A percentile compares a stretch with the other conserved stretches of the same genome.
Evolutionary conservation across 2,329 filamentous ascomycete species (phyloP).

Genomic region (Epichloe brachyelytri): DNA sequence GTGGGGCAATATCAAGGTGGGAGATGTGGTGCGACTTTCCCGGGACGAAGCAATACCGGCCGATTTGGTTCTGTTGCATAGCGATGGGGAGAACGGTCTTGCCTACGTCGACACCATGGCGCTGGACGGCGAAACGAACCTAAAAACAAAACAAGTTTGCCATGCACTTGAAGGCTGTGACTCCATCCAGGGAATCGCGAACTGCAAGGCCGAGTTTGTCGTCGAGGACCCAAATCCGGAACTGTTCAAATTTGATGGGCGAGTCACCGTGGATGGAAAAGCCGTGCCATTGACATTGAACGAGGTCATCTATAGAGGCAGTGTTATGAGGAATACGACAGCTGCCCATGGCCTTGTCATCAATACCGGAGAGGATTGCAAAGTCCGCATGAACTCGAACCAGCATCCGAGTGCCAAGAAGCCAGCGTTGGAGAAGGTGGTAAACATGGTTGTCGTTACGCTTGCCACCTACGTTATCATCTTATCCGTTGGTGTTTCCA

Average conservation of each 20-base stretch:
- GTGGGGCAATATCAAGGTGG: constrained; percentile 36
- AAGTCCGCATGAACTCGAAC: constrained; percentile 85
- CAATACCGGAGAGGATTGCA: constrained; percentile 84
- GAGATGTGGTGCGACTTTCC: constrained; percentile 33
- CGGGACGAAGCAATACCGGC: constrained; percentile 74
- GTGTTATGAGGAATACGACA: constrained; percentile 68
- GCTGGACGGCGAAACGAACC: constrained; percentile 68
- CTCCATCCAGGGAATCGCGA: constrained; percentile 39
- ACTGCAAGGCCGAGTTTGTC: constrained; percentile 48
- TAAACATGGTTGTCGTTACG: constrained; percentile 71
- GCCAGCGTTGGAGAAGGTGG: constrained; percentile 59
- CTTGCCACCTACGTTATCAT: constrained; percentile 69
- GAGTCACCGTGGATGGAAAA: constrained; percentile 43
- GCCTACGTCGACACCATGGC: constrained; percentile 83
- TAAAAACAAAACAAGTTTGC: constrained; percentile 62
- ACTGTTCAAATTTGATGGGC: constrained; percentile 64
- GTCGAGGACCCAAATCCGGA: constrained; percentile 68
- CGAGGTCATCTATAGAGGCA: constrained; percentile 78
- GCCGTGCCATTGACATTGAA: constrained; percentile 61
- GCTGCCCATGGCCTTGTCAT: constrained; percentile 65
- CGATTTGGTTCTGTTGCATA: constrained; percentile 68
- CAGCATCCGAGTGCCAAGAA: constrained; percentile 78
- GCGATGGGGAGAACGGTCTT: constrained; percentile 61
- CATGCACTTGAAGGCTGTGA: constrained; percentile 46
- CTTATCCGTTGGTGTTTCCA: constrained; percentile 68